Evolutionary conservation across 129 eudicot species (phyloP), one percentile per base, ranked within the genome.

Genomic region (Arctium lappa): DNA sequence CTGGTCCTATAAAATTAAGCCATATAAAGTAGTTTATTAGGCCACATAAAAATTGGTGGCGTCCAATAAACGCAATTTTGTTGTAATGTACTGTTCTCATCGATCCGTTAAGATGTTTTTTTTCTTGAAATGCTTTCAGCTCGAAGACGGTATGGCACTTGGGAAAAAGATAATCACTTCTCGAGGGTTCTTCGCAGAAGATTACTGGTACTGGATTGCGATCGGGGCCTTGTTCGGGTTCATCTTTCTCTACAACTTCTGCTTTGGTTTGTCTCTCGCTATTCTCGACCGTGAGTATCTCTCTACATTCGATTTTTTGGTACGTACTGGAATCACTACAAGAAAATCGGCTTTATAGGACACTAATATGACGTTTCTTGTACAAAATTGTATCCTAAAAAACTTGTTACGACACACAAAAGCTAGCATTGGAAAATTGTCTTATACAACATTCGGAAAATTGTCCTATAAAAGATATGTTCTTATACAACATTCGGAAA

Each of bases 171-270:
- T 90, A 39, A 69, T 89, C 86, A 87, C 87, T 46, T 74, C 93
- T 53, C 91, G 93, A 44, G 98, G 97, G 16, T 75, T 89, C 82
- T 87, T 79, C 63, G 82, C 98, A 5, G 74, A 91, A 38, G 80
- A 90, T 62, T 82, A 88, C 80, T 94, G 97, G 98, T 94, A 90
- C 71, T 94, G 97, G 98, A 81, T 94, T 27, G 89, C 93, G 32
- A 33, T 81, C 1, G 81, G 84, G 11, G 94, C 97, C 3, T 65
- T 78, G 12, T 1, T 90, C 44, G 98, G 97, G 72, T 94, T 85
- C 73, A 76, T 80, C 1, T 69, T 90, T 46, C 18, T 94, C 44
- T 87, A 87, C 83, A 92, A 92, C 82, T 12, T 88, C 27, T 30
- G 84, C 15, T 84, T 81, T 72, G 85, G 88, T 29, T 27, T 89